phyloP scores from a whole-genome alignment of 768 basidiomycete species.

The Collybia mongolica region DNA sequence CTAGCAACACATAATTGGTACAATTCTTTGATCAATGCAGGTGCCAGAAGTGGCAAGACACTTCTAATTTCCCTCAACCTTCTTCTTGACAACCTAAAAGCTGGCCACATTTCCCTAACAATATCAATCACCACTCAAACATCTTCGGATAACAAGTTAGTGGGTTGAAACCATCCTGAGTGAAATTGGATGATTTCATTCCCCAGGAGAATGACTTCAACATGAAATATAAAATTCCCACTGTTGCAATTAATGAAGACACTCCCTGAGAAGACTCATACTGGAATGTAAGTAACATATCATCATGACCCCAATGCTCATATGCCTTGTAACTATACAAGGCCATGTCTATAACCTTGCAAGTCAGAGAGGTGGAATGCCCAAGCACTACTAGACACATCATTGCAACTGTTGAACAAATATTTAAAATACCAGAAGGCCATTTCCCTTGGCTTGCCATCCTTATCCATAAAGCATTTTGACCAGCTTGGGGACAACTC shows the following conservation, averaged over 20 bases:
- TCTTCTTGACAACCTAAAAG: background rate
- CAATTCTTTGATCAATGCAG: background rate
- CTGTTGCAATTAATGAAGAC: background rate
- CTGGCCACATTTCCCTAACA: background rate
- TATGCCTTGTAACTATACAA: too few relatives aligned
- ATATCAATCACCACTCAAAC: background rate
- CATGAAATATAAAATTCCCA: background rate
- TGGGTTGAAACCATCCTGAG: too few relatives aligned
- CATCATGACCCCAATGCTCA: too few relatives aligned
- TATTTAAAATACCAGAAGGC: background rate
- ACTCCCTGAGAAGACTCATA: background rate
- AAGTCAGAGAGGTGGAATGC: too few relatives aligned
- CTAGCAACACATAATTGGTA: background rate
- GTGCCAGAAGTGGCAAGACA: background rate
- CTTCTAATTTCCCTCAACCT: background rate
- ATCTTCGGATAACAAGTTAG: background rate
- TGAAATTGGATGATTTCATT: too few relatives aligned
- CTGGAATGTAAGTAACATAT: background rate
- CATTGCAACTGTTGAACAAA: background rate
- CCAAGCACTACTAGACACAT: too few relatives aligned
- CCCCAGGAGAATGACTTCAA: background rate
- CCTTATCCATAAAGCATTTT: constrained; percentile 12
- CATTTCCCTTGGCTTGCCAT: background rate
- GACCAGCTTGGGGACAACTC: constrained; percentile 18
- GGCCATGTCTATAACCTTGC: too few relatives aligned